Base-by-base conservation (phyloP, 768 basidiomycete species). In the Pholiota microspora region DNA sequence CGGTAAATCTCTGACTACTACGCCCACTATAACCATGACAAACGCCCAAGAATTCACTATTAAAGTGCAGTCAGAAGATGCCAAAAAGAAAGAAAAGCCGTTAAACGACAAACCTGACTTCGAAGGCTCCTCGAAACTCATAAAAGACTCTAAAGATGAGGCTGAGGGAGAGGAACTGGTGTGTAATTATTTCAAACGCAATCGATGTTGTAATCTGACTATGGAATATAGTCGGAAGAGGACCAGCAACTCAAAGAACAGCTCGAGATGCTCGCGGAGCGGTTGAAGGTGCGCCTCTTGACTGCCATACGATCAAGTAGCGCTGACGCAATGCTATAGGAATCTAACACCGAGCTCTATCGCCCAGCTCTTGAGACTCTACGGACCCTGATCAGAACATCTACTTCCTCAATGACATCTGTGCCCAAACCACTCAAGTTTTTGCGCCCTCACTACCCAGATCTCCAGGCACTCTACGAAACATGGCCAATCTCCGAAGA, bases 381-480 rank as follows among this genome's bases (percentile, higher is more conserved):
- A 8, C 84, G 96, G 45, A 94, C 90, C 6, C 78, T 98, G 38
- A 98, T 98, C 65, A 81, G 93, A 65, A 98, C 96, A 5, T 94
- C 94, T 9, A 99, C 97, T 3, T 95, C 92, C 13, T 97, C 94
- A 5, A 98, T 99, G 96, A 99, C 97, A 9, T 95, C 94, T 21
- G 96, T 99, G 8, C 97, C 97, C 1, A 98, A 99, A 76, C 97
- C 97, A 25, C 81, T 99, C 54, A 99, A 99, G 74, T 99, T 99
- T 73, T 81, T 99, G 27, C 88, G 94, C 53, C 95, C 94, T 29
- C 89, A 94, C 68, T 99, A 96, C 68, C 90, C 89, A 45, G 86
- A 84, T 54, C 81, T 96, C 36, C 89, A 94, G 69, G 77, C 77
- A 21, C 74, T 98, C 24, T 95, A 94, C 69, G 87, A 92, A 55